Percentiles rank a stretch among this genome's conserved stretches.
These are phyloP conservation scores for Phytomonas serpens DNA, from an alignment of 208 protist species.

Conservation along the genomic window DNA sequence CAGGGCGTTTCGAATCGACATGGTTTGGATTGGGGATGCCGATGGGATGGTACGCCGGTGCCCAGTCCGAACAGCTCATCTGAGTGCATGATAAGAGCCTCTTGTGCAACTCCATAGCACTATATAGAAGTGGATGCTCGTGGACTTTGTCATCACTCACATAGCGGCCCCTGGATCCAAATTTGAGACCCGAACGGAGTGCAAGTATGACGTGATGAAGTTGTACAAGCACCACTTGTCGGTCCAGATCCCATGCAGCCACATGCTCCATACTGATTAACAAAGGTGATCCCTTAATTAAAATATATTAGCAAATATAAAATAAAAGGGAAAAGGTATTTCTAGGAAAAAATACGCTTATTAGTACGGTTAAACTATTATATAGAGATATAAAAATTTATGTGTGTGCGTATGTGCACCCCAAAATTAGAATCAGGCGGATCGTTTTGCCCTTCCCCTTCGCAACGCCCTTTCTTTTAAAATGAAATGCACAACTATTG, in stretches of 20 bases:
- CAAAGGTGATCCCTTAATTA: not conserved
- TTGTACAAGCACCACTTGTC: not conserved
- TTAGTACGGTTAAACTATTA: not conserved
- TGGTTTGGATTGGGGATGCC: not conserved
- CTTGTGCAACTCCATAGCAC: not conserved
- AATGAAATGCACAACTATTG: not conserved
- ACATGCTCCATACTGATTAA: not conserved
- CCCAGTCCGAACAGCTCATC: not conserved
- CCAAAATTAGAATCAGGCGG: not conserved
- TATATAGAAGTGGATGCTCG: conserved; percentile 5
- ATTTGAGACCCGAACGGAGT: not conserved
- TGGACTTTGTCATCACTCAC: not conserved
- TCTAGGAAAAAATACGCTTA: not conserved
- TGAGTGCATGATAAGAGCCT: not conserved
- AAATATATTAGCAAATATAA: not conserved
- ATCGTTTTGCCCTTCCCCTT: not conserved
- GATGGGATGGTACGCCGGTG: not conserved
- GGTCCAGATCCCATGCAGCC: not conserved
- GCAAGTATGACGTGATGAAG: not conserved
- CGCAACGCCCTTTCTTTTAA: not conserved
- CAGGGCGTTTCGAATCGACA: not conserved
- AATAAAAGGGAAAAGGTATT: not conserved
- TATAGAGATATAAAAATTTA: not conserved
- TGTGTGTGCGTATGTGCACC: not conserved
- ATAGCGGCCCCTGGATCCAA: not conserved